These are phyloP conservation scores for Crithidia sp. DNA, from an alignment of 208 protist genomes.

Conservation along the genomic window DNA sequence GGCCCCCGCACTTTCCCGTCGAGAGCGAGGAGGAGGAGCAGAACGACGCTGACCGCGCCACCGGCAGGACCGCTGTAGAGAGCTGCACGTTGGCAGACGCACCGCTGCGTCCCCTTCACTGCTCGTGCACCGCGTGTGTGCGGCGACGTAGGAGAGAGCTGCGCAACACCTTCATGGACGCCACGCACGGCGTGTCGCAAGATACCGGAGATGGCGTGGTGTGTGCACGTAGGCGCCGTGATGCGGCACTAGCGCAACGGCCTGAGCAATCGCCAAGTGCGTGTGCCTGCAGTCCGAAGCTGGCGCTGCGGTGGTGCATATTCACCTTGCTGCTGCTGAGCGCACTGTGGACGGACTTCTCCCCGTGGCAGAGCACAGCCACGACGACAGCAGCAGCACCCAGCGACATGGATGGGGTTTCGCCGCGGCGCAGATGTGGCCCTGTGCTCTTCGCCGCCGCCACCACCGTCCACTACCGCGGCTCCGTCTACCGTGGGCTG, in stretches of 20 bases:
- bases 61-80: no score
- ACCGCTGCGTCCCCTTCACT: no score
- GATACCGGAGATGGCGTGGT: no score
- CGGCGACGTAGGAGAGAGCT: no score
- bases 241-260: neutral
- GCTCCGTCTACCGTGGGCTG: constrained; percentile 68
- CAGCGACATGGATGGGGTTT: no score
- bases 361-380: neutral
- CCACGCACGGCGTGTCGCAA: no score
- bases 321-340: constrained; percentile 5
- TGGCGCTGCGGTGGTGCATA: neutral
- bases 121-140: no score
- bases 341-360: constrained; percentile 14
- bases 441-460: constrained; percentile 27
- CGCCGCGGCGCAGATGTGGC: neutral
- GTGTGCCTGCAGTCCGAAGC: neutral
- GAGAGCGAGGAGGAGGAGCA: neutral
- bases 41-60: neutral
- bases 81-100: no score
- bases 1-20: neutral
- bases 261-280: no score
- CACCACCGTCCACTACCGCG: constrained; percentile 62
- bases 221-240: neutral
- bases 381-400: no score
- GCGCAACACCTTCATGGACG: no score